phyloP scores from a whole-genome alignment of 2,329 filamentous ascomycete species.

The Colletotrichum truncatum region DNA sequence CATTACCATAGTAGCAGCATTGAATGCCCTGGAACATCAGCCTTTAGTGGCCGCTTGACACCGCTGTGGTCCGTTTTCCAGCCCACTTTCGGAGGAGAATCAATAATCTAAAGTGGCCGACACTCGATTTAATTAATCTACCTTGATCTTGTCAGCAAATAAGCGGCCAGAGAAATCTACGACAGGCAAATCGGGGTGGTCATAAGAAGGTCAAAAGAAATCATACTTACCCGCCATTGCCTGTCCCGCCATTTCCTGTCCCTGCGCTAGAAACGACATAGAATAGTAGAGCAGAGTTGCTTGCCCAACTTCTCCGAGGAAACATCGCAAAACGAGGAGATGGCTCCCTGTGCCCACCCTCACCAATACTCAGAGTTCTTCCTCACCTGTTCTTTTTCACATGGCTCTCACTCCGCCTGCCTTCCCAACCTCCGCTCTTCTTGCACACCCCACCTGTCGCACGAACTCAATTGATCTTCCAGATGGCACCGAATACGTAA shows the following conservation, averaged over 20 bases:
- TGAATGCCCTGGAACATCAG: slow-evolving; percentile 14
- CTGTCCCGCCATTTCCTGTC: background rate
- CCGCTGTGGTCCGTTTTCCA: background rate
- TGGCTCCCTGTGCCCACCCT: background rate
- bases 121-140: slow-evolving; percentile 22
- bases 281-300: slow-evolving; percentile 2
- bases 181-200: slow-evolving; percentile 3
- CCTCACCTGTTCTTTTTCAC: background rate
- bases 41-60: background rate
- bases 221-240: slow-evolving; percentile 16
- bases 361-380: too few species aligned
- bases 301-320: background rate
- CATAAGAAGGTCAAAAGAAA: background rate
- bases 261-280: background rate
- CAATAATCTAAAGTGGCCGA: background rate
- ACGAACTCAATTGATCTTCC: slow-evolving; percentile 26
- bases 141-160: slow-evolving; percentile 7
- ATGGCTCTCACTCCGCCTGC: background rate
- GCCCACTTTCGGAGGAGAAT: slow-evolving; percentile 25
- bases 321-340: background rate
- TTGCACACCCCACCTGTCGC: slow-evolving; percentile 8
- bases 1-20: background rate
- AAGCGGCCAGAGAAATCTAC: slow-evolving; percentile 8
- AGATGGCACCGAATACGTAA: slow-evolving; percentile 24
- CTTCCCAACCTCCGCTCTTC: background rate